phyloP scores from a whole-genome alignment of 345 rosid genomes.

The Excoecaria cochinchinensis region DNA sequence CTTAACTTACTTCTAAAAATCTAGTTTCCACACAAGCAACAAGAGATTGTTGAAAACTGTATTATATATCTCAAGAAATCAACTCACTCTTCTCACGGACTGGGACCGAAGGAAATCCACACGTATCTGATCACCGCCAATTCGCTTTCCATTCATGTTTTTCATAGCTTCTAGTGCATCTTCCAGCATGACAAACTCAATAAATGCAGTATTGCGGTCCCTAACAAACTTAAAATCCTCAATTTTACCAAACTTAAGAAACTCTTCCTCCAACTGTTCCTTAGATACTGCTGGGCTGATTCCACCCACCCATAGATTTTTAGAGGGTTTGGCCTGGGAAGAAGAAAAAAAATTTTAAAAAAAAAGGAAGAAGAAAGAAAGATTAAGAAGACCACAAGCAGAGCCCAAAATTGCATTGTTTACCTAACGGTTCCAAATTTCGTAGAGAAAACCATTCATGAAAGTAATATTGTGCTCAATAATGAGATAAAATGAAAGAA shows the following conservation, averaged over 20 bases:
- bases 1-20: not conserved
- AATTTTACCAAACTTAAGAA: slow-evolving; percentile 68
- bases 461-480: not conserved
- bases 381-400: not conserved
- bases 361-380: too few relatives aligned
- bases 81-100: slow-evolving; percentile 70
- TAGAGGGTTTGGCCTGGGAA: slow-evolving; percentile 78
- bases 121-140: slow-evolving; percentile 79
- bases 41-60: not conserved
- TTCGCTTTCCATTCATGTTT: slow-evolving; percentile 70
- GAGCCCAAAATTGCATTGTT: not conserved
- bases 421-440: not conserved
- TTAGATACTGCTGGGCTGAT: slow-evolving; percentile 59
- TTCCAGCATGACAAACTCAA: slow-evolving; percentile 63
- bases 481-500: not conserved
- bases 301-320: slow-evolving; percentile 91
- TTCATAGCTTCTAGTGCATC: slow-evolving; percentile 78
- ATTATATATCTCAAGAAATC: not conserved
- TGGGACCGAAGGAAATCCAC: slow-evolving; percentile 88
- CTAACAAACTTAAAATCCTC: slow-evolving; percentile 74
- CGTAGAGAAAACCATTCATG: not conserved
- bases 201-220: slow-evolving; percentile 72
- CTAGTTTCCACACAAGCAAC: not conserved
- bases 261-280: slow-evolving; percentile 70
- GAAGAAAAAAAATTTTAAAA: too few relatives aligned